These are phyloP conservation scores for Solanum tarapatanum DNA, from an alignment of 257 asterid genomes.

Conservation along the genomic window DNA sequence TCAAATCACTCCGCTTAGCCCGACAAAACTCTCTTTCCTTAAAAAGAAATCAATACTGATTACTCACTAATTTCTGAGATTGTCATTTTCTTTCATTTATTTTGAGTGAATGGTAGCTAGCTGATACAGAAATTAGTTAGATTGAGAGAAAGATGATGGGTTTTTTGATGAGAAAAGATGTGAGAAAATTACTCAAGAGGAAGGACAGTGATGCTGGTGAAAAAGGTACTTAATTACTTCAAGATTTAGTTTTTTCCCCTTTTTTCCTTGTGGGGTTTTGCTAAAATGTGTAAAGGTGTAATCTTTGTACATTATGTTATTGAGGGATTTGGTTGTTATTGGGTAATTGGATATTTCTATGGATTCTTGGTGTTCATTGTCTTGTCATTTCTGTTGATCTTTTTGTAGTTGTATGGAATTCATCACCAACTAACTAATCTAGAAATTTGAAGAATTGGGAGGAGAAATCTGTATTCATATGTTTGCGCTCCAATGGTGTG, in stretches of 20 bases:
- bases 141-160: constrained; percentile 30
- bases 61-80: background rate
- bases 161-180: constrained; percentile 59
- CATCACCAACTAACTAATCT: background rate
- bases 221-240: constrained; percentile 25
- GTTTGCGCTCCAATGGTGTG: background rate
- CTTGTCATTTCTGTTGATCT: background rate
- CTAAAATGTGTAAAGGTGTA: background rate
- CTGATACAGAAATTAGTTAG: background rate
- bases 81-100: background rate
- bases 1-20: background rate
- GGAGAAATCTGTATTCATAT: background rate
- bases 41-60: background rate
- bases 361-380: background rate
- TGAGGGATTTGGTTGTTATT: background rate
- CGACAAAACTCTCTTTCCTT: background rate
- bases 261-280: background rate
- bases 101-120: background rate
- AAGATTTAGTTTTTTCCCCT: background rate
- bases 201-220: constrained; percentile 98
- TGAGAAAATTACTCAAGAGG: constrained; percentile 78
- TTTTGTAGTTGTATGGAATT: background rate
- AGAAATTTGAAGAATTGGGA: background rate
- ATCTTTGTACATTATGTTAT: background rate
- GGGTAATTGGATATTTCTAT: background rate